These are phyloP conservation scores for Talaromyces marneffei DNA, from an alignment of 2,329 filamentous ascomycete genomes.

Conservation along the genomic window DNA sequence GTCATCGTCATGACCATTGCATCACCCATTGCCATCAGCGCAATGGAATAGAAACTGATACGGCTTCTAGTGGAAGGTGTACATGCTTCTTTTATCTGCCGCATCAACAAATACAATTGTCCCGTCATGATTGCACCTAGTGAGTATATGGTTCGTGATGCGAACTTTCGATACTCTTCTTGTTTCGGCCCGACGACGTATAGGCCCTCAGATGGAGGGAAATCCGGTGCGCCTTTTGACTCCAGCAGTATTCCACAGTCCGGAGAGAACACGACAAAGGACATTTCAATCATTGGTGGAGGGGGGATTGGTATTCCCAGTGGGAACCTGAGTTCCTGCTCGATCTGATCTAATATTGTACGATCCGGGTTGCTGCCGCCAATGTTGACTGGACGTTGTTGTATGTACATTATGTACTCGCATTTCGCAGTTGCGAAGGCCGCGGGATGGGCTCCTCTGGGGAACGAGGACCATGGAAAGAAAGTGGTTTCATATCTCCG, in stretches of 20 bases:
- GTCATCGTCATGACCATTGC: slow-evolving; percentile 54
- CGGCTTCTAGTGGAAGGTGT: slow-evolving; percentile 60
- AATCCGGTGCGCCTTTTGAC: slow-evolving; percentile 54
- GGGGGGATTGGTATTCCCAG: slow-evolving; percentile 50
- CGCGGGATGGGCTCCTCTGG: slow-evolving; percentile 49
- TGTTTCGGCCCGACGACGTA: slow-evolving; percentile 54
- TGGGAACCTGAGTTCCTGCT: slow-evolving; percentile 55
- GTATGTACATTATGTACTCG: slow-evolving; percentile 82
- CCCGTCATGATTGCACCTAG: slow-evolving; percentile 46
- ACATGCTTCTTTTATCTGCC: slow-evolving; percentile 59
- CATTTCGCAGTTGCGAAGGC: slow-evolving; percentile 64
- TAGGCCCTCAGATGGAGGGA: slow-evolving; percentile 44
- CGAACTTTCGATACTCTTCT: slow-evolving; percentile 50
- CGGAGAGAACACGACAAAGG: slow-evolving; percentile 57
- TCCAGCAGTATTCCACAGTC: slow-evolving; percentile 62
- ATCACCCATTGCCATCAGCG: slow-evolving; percentile 57
- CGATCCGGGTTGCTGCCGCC: slow-evolving; percentile 26
- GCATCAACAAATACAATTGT: slow-evolving; percentile 53
- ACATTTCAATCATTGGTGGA: slow-evolving; percentile 52
- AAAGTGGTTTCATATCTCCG: slow-evolving; percentile 54
- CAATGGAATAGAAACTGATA: slow-evolving; percentile 60
- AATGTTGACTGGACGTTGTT: slow-evolving; percentile 47
- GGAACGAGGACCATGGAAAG: slow-evolving; percentile 71
- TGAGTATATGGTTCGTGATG: slow-evolving; percentile 49
- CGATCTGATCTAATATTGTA: slow-evolving; percentile 46